Percentiles rank a stretch among this genome's conserved stretches.
Evolutionary conservation across 1,139 yeast species (phyloP).

Genomic region (Sugiyamaella japonica): DNA sequence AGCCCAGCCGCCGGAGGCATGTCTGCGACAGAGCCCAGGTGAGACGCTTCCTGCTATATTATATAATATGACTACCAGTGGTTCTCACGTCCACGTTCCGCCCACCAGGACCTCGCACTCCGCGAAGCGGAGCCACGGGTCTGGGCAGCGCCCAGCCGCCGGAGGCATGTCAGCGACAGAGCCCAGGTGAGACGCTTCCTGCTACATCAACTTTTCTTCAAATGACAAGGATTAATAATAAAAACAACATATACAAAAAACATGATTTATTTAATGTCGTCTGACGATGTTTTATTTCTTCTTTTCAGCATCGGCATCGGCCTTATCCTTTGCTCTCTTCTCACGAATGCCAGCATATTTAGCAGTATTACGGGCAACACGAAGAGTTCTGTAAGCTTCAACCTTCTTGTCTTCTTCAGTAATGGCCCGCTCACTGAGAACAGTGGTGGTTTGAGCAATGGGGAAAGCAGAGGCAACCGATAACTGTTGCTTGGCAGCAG

Average conservation of each 20-base stretch:
- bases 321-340: slow-evolving; percentile 95
- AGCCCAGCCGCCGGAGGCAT: too few species aligned
- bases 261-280: slow-evolving; percentile 12
- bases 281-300: slow-evolving; percentile 64
- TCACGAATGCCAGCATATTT: slow-evolving; percentile 93
- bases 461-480: slow-evolving; percentile 88
- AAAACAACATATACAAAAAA: slow-evolving; percentile 14
- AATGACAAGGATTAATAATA: slow-evolving; percentile 16
- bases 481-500: slow-evolving; percentile 67
- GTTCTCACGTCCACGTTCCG: too few species aligned
- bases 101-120: background rate
- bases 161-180: background rate
- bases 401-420: slow-evolving; percentile 70
- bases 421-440: slow-evolving; percentile 87
- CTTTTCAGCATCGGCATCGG: slow-evolving; percentile 99
- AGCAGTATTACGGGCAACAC: slow-evolving; percentile 93
- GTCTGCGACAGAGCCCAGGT: background rate
- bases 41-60: too few species aligned
- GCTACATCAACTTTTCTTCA: too few species aligned
- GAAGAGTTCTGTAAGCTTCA: slow-evolving; percentile 87
- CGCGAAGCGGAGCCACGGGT: background rate
- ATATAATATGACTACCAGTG: too few species aligned
- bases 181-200: too few species aligned
- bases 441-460: slow-evolving; percentile 73
- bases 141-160: slow-evolving; percentile 1